A percentile compares a stretch with the other conserved stretches of the same genome.
phyloP scores from a whole-genome alignment of 2,329 filamentous ascomycete genomes.

The Pseudogymnoascus sp. region DNA sequence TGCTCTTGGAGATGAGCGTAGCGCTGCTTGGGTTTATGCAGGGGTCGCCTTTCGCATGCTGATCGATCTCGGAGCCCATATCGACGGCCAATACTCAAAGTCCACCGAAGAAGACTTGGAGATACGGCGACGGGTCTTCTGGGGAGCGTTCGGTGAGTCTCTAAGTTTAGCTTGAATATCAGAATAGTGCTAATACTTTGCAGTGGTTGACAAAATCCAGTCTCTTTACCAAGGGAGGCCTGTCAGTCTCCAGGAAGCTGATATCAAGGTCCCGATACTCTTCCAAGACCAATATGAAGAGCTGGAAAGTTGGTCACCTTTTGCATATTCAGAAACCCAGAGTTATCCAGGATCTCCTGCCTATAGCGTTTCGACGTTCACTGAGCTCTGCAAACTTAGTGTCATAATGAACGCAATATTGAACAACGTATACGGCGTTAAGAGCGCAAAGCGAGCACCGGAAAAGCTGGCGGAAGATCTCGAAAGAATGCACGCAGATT shows the following conservation, averaged over 20 bases:
- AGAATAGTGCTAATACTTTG: conserved; percentile 29
- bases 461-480: conserved; percentile 31
- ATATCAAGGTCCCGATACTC: conserved; percentile 37
- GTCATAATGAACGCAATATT: conserved; percentile 39
- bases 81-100: too few species aligned
- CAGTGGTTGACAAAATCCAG: conserved; percentile 43
- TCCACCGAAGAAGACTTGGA: too few species aligned
- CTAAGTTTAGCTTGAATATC: too few species aligned
- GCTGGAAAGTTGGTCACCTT: conserved; percentile 41
- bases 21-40: conserved; percentile 48
- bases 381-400: conserved; percentile 35
- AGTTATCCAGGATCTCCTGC: conserved; percentile 30
- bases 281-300: conserved; percentile 45
- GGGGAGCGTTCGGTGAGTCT: too few species aligned
- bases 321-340: conserved; percentile 29
- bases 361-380: conserved; percentile 37
- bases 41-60: conserved; percentile 49
- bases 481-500: conserved; percentile 31
- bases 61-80: conserved; percentile 34
- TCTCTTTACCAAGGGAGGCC: conserved; percentile 47
- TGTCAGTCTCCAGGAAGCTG: conserved; percentile 36
- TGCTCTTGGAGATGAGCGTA: conserved; percentile 40
- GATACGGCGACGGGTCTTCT: too few species aligned
- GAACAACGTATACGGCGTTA: conserved; percentile 37
- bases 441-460: conserved; percentile 30